These are phyloP conservation scores for Thielaviopsis musarum DNA, from an alignment of 2,329 filamentous ascomycete genomes.

Conservation along the genomic window DNA sequence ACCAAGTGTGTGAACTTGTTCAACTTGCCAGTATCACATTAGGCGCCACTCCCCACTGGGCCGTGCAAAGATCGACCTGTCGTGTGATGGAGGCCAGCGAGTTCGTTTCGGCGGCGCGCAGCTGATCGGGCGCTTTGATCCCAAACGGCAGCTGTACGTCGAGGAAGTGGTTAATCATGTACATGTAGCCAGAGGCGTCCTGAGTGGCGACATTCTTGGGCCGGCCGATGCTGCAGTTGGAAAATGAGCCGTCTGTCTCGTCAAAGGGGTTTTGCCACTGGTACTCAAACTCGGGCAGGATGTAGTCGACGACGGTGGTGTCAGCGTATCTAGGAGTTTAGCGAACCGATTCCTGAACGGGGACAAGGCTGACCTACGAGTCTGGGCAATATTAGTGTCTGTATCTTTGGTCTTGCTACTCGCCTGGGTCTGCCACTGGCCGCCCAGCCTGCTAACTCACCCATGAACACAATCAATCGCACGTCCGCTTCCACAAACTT, in stretches of 20 bases:
- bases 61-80: conserved; percentile 18
- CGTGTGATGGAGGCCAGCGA: conserved; percentile 13
- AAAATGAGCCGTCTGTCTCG: conserved; percentile 39
- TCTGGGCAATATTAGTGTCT: not conserved
- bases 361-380: not conserved
- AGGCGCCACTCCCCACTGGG: conserved; percentile 16
- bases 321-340: conserved; percentile 24
- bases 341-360: not conserved
- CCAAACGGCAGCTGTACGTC: conserved; percentile 19
- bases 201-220: conserved; percentile 28
- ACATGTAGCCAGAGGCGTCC: conserved; percentile 20
- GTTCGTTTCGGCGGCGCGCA: conserved; percentile 10
- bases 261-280: conserved; percentile 61
- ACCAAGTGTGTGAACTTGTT: not conserved
- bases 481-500: conserved; percentile 44
- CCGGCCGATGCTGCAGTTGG: conserved; percentile 48
- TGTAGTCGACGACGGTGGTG: conserved; percentile 36
- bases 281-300: conserved; percentile 46
- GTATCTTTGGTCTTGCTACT: not conserved
- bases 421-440: too few species aligned
- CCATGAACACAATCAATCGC: conserved; percentile 55
- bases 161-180: conserved; percentile 26
- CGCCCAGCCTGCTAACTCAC: conserved; percentile 18
- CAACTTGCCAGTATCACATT: conserved; percentile 22
- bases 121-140: conserved; percentile 15